These are phyloP conservation scores for Melampsora americana DNA, from an alignment of 1,284 basidiomycete genomes.

Conservation along the genomic window DNA sequence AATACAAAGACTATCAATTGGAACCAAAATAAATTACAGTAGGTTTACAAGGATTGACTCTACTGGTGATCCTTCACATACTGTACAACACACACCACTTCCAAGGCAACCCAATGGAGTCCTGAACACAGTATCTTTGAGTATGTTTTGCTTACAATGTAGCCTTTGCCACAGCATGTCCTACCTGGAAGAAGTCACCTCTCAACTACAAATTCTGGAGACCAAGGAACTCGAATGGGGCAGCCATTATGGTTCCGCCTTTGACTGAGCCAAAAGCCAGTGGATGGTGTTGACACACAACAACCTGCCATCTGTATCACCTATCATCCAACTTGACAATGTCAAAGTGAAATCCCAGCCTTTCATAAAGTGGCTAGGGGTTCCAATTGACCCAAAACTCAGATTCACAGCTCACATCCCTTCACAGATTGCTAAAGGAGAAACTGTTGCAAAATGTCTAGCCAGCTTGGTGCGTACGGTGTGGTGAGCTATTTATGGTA, in stretches of 20 bases:
- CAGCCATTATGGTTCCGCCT: background rate
- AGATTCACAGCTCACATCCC: background rate
- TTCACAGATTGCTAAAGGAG: background rate
- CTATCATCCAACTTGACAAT: background rate
- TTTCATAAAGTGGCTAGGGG: background rate
- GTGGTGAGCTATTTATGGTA: too few species aligned
- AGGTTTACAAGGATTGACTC: slow-evolving; percentile 18
- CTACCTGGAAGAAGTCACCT: too few species aligned
- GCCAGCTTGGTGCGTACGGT: background rate
- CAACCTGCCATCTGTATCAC: background rate
- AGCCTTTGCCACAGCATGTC: background rate
- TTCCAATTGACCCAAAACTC: background rate
- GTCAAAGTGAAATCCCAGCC: background rate
- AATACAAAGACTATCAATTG: background rate
- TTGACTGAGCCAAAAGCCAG: slow-evolving; percentile 8
- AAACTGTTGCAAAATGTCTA: background rate
- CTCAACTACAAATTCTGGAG: background rate
- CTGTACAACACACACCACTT: slow-evolving; percentile 14
- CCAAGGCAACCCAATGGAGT: background rate
- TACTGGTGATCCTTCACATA: slow-evolving; percentile 13
- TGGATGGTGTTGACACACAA: background rate
- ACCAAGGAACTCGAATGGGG: background rate
- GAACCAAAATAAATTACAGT: background rate
- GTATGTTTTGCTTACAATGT: slow-evolving; percentile 23
- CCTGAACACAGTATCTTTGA: background rate